phyloP scores from a whole-genome alignment of 495 filamentous ascomycete species.

The Aspergillus affinis region DNA sequence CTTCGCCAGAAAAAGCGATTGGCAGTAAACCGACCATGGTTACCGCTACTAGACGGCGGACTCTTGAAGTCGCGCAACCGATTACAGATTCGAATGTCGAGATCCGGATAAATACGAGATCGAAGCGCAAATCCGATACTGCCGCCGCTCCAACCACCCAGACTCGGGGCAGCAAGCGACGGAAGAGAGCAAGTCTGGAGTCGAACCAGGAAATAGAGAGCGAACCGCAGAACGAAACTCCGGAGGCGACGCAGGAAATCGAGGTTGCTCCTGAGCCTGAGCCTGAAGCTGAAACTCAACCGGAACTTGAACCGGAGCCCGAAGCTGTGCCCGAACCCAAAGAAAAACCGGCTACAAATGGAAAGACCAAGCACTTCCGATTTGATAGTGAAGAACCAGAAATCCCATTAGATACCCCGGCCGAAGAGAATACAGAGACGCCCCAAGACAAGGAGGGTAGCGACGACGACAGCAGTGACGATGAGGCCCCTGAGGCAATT shows the following conservation, averaged over 20 bases:
- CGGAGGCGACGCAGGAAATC: background rate
- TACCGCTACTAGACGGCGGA: slow-evolving; percentile 34
- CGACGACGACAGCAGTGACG: slow-evolving; percentile 42
- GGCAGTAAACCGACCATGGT: slow-evolving; percentile 34
- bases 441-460: slow-evolving; percentile 27
- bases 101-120: slow-evolving; percentile 19
- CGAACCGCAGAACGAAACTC: slow-evolving; percentile 4
- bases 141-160: slow-evolving; percentile 23
- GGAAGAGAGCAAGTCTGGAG: slow-evolving; percentile 35
- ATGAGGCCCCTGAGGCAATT: slow-evolving; percentile 54
- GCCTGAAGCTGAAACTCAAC: background rate
- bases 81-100: slow-evolving; percentile 21
- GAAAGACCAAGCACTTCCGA: slow-evolving; percentile 36
- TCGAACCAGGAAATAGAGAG: slow-evolving; percentile 19
- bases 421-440: slow-evolving; percentile 24
- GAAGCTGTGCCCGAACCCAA: slow-evolving; percentile 16
- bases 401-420: slow-evolving; percentile 21
- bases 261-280: too few species aligned
- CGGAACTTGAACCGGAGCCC: slow-evolving; percentile 11
- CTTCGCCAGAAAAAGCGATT: slow-evolving; percentile 13
- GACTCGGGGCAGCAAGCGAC: slow-evolving; percentile 37
- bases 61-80: slow-evolving; percentile 18
- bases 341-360: slow-evolving; percentile 18
- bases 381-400: slow-evolving; percentile 49
- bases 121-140: slow-evolving; percentile 37